Evolutionary conservation across 805 yeast genomes (phyloP).

Genomic region (Candida glaebosa): DNA sequence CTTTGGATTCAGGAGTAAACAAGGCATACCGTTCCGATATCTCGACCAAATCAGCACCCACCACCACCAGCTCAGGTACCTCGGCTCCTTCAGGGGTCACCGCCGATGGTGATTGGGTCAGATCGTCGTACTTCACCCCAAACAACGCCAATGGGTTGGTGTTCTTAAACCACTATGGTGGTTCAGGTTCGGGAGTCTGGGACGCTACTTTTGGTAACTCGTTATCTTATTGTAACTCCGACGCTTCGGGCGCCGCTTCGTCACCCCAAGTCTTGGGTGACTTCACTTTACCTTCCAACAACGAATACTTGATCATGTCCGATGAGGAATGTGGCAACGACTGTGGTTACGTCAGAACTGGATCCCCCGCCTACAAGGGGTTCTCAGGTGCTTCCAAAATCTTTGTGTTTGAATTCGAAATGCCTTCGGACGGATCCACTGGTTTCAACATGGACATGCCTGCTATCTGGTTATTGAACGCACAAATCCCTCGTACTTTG

Average conservation of each 20-base stretch:
- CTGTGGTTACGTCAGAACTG: conserved; percentile 86
- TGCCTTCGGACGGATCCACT: conserved; percentile 71
- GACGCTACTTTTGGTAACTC: conserved; percentile 88
- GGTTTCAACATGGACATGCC: conserved; percentile 88
- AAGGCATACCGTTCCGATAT: conserved; percentile 10
- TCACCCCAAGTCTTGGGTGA: conserved; percentile 66
- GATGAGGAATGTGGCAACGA: conserved; percentile 56
- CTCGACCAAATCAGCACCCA: conserved; percentile 12
- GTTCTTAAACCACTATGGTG: conserved; percentile 88
- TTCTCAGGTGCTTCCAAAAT: conserved; percentile 82
- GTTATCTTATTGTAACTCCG: conserved; percentile 74
- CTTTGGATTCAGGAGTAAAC: conserved; percentile 9
- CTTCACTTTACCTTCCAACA: conserved; percentile 64
- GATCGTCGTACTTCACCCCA: conserved; percentile 72
- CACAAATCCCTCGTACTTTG: conserved; percentile 92
- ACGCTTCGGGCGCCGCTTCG: conserved; percentile 72
- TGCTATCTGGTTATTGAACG: conserved; percentile 94
- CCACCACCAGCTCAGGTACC: conserved; percentile 20
- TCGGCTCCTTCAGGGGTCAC: conserved; percentile 22
- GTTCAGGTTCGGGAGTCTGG: conserved; percentile 84
- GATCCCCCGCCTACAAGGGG: conserved; percentile 92
- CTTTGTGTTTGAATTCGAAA: conserved; percentile 87
- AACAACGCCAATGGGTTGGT: conserved; percentile 69
- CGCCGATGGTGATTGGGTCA: conserved; percentile 61
- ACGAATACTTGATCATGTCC: conserved; percentile 81